Conservation (phyloP, 1,284 basidiomycete genomes). For the Butyriboletus regius region DNA sequence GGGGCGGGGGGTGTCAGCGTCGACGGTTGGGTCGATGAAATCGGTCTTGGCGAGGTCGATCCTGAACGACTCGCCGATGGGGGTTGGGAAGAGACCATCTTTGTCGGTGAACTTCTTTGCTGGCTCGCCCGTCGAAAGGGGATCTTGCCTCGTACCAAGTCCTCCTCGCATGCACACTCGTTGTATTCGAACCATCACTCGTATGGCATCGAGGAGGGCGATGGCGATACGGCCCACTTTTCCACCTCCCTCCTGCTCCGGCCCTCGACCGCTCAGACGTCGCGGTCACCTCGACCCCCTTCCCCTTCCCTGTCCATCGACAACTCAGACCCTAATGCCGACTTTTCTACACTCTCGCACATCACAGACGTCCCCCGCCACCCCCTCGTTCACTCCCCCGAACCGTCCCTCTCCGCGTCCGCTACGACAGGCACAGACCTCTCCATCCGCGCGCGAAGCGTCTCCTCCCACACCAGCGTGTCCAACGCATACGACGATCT, state of each 20-base stretch:
- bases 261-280: slow-evolving; percentile 11
- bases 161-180: slow-evolving; percentile 12
- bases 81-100: slow-evolving; percentile 55
- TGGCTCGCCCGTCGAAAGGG: slow-evolving; percentile 52
- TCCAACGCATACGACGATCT: slow-evolving; percentile 16
- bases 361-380: slow-evolving; percentile 31
- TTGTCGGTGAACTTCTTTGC: slow-evolving; percentile 56
- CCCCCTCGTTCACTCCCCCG: slow-evolving; percentile 30
- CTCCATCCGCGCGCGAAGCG: slow-evolving; percentile 28
- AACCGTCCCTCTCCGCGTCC: slow-evolving; percentile 34
- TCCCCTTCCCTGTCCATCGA: background rate
- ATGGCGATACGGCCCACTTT: slow-evolving; percentile 17
- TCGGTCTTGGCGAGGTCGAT: slow-evolving; percentile 57
- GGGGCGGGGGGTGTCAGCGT: slow-evolving; percentile 25
- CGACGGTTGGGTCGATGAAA: slow-evolving; percentile 37
- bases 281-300: background rate
- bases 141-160: slow-evolving; percentile 26
- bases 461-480: slow-evolving; percentile 34
- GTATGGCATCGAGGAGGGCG: slow-evolving; percentile 17
- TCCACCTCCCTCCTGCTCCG: slow-evolving; percentile 23
- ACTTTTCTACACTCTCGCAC: slow-evolving; percentile 20
- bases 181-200: slow-evolving; percentile 22
- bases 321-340: background rate
- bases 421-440: slow-evolving; percentile 35
- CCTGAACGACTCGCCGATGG: slow-evolving; percentile 56